Percentiles rank a stretch among this genome's conserved stretches.
Evolutionary conservation across 2,329 filamentous ascomycete genomes (phyloP).

Genomic region (Didymella sp.): DNA sequence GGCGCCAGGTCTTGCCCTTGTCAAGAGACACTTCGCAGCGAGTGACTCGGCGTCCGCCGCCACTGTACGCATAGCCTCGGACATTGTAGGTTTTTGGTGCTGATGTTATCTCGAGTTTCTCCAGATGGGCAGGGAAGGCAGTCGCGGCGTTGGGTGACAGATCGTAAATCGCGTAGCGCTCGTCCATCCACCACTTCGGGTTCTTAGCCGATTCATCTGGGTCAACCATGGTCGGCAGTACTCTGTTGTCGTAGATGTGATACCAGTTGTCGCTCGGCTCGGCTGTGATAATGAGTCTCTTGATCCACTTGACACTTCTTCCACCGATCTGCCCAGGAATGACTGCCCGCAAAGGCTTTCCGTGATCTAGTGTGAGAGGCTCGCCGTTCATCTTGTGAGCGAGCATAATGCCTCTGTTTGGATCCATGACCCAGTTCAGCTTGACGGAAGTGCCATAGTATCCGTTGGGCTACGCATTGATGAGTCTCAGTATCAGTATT

Average conservation of each 20-base stretch:
- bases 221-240: conserved; percentile 83
- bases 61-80: conserved; percentile 86
- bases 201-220: conserved; percentile 80
- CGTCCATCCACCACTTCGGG: conserved; percentile 82
- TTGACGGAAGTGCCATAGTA: conserved; percentile 89
- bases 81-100: conserved; percentile 66
- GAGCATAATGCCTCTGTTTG: conserved; percentile 82
- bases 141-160: conserved; percentile 86
- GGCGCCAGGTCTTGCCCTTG: conserved; percentile 78
- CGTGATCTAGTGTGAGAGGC: conserved; percentile 79
- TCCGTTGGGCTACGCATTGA: conserved; percentile 71
- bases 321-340: conserved; percentile 93
- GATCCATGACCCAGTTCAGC: conserved; percentile 86
- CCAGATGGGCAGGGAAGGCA: conserved; percentile 80
- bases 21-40: conserved; percentile 84
- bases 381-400: conserved; percentile 93
- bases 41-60: conserved; percentile 83
- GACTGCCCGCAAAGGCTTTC: conserved; percentile 80
- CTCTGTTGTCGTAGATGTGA: conserved; percentile 91
- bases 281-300: conserved; percentile 77
- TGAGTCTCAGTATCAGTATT: conserved; percentile 17
- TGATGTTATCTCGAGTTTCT: conserved; percentile 63
- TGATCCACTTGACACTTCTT: conserved; percentile 92
- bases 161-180: conserved; percentile 92
- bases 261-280: conserved; percentile 92